Evolutionary conservation across 78 protist species (phyloP), one percentile per base, ranked within the genome.

Genomic region (Corallochytrium limacisporum): DNA sequence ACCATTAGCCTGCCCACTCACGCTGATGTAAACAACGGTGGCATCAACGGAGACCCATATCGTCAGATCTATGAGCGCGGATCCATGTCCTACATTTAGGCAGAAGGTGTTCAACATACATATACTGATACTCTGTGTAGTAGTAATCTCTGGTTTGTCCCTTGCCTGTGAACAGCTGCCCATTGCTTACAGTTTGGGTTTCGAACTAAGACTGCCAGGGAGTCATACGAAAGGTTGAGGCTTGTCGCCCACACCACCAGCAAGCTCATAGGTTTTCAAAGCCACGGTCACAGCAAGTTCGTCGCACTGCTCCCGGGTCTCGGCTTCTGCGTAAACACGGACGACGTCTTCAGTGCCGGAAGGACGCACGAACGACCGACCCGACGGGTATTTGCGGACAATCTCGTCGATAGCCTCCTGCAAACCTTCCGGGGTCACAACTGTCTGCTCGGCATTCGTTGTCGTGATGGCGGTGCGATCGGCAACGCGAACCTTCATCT

Each of bases 301-400:
- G 68, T 61, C 68, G 0, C 24, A 6, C 20, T 4, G n/a, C 7
- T 1, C 44, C 36, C 22, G 75, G 13, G 85, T 76, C 13, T 10
- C 71, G 0, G 89, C 82, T 65, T 84, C 89, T 1, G 89, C 89
- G 71, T 84, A 84, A 5, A 84, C 72, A n/a, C 89, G 77, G 47
- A 84, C 89, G 4, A 69, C 69, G 35, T 81, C 84, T 62, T 84
- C 89, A 0, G 89, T 84, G 35, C 89, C 89, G 15, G 81, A 70
- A 13, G 89, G 89, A 1, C 89, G 74, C 6, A 73, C 84, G 36
- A 83, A 83, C 13, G 68, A 32, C 53, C 88, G 75, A 1, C 71
- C 75, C 8, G 22, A 1, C 24, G 43, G 4, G 62, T 1, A 0
- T 6, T 1, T 15, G 4, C 63, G 72, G 5, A 62, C 68, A 31